Conservation (phyloP, 2,329 filamentous ascomycete species). For the Beauveria sp. region DNA sequence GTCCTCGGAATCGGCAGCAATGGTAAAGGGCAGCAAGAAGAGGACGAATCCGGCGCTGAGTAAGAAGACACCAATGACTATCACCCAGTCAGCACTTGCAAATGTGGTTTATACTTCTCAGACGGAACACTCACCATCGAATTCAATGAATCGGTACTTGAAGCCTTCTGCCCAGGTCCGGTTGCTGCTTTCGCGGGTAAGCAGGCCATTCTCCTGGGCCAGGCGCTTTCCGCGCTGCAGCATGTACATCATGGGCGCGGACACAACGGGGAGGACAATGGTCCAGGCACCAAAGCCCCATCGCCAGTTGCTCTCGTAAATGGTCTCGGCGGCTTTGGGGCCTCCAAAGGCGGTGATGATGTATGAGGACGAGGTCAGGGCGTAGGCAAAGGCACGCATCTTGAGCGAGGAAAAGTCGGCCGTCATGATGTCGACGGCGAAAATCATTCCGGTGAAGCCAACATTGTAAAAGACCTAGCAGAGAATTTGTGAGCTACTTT, state of each 20-base stretch:
- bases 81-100: neutral
- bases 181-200: conserved; percentile 16
- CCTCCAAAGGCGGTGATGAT: conserved; percentile 29
- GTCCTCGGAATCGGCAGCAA: conserved; percentile 35
- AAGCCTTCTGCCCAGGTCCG: conserved; percentile 37
- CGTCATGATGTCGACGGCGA: conserved; percentile 24
- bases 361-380: conserved; percentile 26
- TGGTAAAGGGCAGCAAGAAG: conserved; percentile 50
- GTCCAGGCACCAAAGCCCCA: conserved; percentile 47
- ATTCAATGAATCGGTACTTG: conserved; percentile 21
- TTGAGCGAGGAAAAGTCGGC: conserved; percentile 24
- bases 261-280: conserved; percentile 45
- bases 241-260: conserved; percentile 18
- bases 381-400: conserved; percentile 26
- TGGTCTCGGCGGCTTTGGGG: conserved; percentile 19
- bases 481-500: conserved; percentile 13
- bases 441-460: conserved; percentile 30
- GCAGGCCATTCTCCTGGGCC: conserved; percentile 16
- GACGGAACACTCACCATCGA: conserved; percentile 9
- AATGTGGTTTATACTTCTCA: too few species aligned
- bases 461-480: conserved; percentile 50
- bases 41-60: conserved; percentile 40
- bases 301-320: conserved; percentile 20
- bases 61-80: conserved; percentile 39
- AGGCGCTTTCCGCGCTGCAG: conserved; percentile 18